Evolutionary conservation across 1,139 yeast genomes (phyloP), one percentile per base, ranked within the genome.

Genomic region (Candida pseudoviswanathii): DNA sequence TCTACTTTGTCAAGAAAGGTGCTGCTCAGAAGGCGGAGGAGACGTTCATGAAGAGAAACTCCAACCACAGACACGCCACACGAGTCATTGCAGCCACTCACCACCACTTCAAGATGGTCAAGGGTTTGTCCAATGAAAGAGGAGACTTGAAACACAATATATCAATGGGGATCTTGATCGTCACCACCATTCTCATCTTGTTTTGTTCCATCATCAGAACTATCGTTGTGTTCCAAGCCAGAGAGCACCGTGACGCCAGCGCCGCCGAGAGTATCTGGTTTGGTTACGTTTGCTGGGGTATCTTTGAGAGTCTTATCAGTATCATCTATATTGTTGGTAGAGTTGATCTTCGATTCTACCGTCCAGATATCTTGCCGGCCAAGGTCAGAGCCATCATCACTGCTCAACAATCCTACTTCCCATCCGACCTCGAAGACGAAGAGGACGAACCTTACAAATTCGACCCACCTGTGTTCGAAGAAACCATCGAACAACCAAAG

Each of bases 51-150:
- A 73, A 69, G 56, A 63, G 78, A 60, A 71, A 71, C 57, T 73
- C 68, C 51, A 71, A 73, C 56, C 78, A 73, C 54, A 63, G 78
- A 53, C 75, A 72, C 55, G 78, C 78, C 1, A 65, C 71, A 26
- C 58, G 79, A 51, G 78, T 74, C 27, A 74, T 74, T 56, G 76
- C 78, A 22, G 77, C 79, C 3, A 72, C 77, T 7, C 73, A 70
- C 51, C 78, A 73, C 54, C 77, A 72, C 53, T 67, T 63, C 56
- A 70, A 69, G 40, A 62, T 64, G 65, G 78, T 74, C 10, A 70
- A 73, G 53, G 78, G 78, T 10, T 63, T 73, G 51, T 61, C 71
- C 36, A 72, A 65, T 46, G 57, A 70, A 54, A 68, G 78, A 67
- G 78, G 78, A 46, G 61, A 59, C 33, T 65, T 75, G 50, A 58